Conservation (phyloP, 208 protist species). For the Trypanosoma congolense region DNA sequence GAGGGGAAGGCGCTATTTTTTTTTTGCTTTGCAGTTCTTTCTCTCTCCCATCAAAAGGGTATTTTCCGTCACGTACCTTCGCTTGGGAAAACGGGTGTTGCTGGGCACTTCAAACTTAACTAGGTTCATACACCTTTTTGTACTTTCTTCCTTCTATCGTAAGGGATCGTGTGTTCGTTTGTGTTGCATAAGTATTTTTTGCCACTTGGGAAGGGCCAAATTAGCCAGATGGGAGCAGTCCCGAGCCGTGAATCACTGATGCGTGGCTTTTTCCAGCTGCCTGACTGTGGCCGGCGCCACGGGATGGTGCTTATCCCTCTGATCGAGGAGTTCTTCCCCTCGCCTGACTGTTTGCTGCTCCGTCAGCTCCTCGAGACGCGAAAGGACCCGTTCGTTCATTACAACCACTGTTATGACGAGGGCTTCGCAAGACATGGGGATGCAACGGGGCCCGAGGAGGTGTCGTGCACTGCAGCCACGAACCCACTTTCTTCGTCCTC, state of each 20-base stretch:
- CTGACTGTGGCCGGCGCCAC: constrained; percentile 24
- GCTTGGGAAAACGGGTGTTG: too few species aligned
- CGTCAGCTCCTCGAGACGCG: constrained; percentile 31
- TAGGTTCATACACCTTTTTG: too few species aligned
- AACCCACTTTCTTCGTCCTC: too few species aligned
- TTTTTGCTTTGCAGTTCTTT: too few species aligned
- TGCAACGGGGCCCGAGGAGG: constrained; percentile 7
- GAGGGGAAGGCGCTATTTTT: too few species aligned
- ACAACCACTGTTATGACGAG: constrained; percentile 18
- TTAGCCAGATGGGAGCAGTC: constrained; percentile 49
- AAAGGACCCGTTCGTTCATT: constrained; percentile 18
- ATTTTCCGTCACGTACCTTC: too few species aligned
- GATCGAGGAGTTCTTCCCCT: constrained; percentile 49
- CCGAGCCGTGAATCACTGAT: constrained; percentile 52
- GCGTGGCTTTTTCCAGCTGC: constrained; percentile 37
- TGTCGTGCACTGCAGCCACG: background rate
- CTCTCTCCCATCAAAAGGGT: too few species aligned
- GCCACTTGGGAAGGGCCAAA: background rate
- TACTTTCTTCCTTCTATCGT: too few species aligned
- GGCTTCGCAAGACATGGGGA: constrained; percentile 9
- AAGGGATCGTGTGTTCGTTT: too few species aligned
- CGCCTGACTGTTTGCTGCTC: constrained; percentile 43
- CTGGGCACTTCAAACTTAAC: too few species aligned
- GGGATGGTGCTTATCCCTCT: constrained; percentile 46
- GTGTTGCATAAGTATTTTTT: background rate